phyloP scores from a whole-genome alignment of 1,284 basidiomycete genomes.

The Wallemia ichthyophaga region DNA sequence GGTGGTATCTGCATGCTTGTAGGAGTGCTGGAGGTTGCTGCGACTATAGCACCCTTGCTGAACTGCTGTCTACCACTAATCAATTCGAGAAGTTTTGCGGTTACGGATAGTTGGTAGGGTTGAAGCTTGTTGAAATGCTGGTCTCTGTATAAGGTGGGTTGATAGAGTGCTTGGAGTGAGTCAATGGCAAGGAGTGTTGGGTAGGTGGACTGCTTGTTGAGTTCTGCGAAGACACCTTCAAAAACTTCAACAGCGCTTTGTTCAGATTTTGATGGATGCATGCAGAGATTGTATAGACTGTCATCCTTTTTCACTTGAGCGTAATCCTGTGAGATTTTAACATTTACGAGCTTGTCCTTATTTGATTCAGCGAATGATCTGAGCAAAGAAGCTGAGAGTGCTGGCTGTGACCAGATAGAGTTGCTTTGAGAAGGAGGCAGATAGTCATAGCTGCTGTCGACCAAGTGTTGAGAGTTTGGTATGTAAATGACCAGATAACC shows the following conservation, averaged over 20 bases:
- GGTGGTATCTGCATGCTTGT: not conserved
- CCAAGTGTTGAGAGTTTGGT: slow-evolving; percentile 2
- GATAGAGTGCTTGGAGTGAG: slow-evolving; percentile 4
- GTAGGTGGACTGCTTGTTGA: not conserved
- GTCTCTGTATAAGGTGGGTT: slow-evolving; percentile 3
- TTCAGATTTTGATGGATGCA: not conserved
- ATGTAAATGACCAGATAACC: slow-evolving; percentile 4
- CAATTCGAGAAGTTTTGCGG: not conserved
- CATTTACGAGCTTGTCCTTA: not conserved
- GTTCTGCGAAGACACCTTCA: slow-evolving; percentile 1
- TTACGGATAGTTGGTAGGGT: not conserved
- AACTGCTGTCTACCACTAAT: not conserved
- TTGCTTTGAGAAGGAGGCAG: not conserved
- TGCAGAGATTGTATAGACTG: not conserved
- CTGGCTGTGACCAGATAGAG: not conserved
- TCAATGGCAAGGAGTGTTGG: slow-evolving; percentile 5
- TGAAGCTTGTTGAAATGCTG: slow-evolving; percentile 2
- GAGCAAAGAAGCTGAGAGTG: not conserved
- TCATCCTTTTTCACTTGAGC: not conserved
- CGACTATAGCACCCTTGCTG: not conserved
- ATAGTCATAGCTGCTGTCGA: not conserved
- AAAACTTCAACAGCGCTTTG: slow-evolving; percentile 1
- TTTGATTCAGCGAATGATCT: not conserved
- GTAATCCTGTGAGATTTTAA: not conserved
- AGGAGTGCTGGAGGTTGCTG: not conserved